Evolutionary conservation across 2,329 filamentous ascomycete genomes (phyloP).

Genomic region (Fusarium sp.): DNA sequence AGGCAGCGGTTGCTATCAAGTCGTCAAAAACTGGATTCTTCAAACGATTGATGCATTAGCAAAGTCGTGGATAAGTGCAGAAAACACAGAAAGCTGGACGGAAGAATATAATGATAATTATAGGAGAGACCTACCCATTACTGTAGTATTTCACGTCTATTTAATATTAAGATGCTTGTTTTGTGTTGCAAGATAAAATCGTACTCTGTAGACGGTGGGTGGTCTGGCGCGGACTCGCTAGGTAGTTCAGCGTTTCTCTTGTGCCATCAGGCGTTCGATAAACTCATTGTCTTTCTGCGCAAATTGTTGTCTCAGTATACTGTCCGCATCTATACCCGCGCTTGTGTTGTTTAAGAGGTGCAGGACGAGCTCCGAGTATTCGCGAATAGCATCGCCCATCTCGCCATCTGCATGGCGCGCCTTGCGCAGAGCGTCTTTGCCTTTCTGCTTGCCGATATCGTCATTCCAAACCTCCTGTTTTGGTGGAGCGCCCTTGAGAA

Average conservation of each 20-base stretch:
- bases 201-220: not conserved
- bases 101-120: slow-evolving; percentile 11
- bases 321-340: slow-evolving; percentile 48
- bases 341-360: slow-evolving; percentile 57
- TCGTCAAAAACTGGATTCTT: slow-evolving; percentile 55
- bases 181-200: not conserved
- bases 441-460: slow-evolving; percentile 67
- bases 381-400: slow-evolving; percentile 68
- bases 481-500: slow-evolving; percentile 48
- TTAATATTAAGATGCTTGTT: slow-evolving; percentile 1
- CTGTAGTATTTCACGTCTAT: slow-evolving; percentile 31
- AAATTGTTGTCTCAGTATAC: slow-evolving; percentile 57
- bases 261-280: slow-evolving; percentile 61
- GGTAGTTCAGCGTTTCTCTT: slow-evolving; percentile 51
- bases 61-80: not conserved
- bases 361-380: slow-evolving; percentile 69
- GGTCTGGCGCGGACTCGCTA: not conserved
- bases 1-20: slow-evolving; percentile 41
- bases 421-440: slow-evolving; percentile 63
- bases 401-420: slow-evolving; percentile 62
- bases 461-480: slow-evolving; percentile 64
- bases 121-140: slow-evolving; percentile 31
- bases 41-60: slow-evolving; percentile 57
- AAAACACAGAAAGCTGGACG: not conserved
- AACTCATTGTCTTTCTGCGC: slow-evolving; percentile 60